Conservation (phyloP, 2,329 filamentous ascomycete genomes). For the Ceratocystis variospora region DNA sequence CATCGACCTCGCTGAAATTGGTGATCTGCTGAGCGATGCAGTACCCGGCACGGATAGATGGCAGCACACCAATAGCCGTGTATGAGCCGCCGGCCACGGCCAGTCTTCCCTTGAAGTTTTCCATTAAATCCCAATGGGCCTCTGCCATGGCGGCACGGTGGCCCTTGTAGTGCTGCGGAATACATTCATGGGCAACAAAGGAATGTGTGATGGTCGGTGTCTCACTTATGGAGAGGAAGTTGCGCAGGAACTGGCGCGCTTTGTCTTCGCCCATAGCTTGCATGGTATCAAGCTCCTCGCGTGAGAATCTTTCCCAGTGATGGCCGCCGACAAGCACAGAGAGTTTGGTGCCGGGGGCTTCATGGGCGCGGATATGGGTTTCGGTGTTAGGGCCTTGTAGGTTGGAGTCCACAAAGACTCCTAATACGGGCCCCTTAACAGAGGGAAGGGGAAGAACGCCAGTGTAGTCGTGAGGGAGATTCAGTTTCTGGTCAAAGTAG, state of each 20-base stretch:
- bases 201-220: constrained; percentile 48
- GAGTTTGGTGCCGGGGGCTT: constrained; percentile 59
- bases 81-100: constrained; percentile 48
- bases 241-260: constrained; percentile 53
- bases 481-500: constrained; percentile 54
- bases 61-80: constrained; percentile 37
- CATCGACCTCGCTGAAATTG: constrained; percentile 17
- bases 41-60: constrained; percentile 37
- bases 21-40: constrained; percentile 32
- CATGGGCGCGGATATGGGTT: constrained; percentile 24
- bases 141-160: constrained; percentile 50
- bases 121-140: constrained; percentile 41
- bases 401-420: constrained; percentile 83
- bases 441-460: constrained; percentile 81
- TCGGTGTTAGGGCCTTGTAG: constrained; percentile 38
- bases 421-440: constrained; percentile 66
- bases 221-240: constrained; percentile 34
- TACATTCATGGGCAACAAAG: constrained; percentile 52
- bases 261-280: constrained; percentile 57
- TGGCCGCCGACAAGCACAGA: constrained; percentile 94
- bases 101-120: constrained; percentile 47
- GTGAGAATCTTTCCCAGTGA: constrained; percentile 55
- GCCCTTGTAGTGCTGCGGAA: constrained; percentile 79
- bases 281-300: constrained; percentile 51
- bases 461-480: constrained; percentile 57